A percentile compares a stretch with the other conserved stretches of the same genome.
Conservation (phyloP, 352 stramenopile species). For the Lagenidium giganteum region DNA sequence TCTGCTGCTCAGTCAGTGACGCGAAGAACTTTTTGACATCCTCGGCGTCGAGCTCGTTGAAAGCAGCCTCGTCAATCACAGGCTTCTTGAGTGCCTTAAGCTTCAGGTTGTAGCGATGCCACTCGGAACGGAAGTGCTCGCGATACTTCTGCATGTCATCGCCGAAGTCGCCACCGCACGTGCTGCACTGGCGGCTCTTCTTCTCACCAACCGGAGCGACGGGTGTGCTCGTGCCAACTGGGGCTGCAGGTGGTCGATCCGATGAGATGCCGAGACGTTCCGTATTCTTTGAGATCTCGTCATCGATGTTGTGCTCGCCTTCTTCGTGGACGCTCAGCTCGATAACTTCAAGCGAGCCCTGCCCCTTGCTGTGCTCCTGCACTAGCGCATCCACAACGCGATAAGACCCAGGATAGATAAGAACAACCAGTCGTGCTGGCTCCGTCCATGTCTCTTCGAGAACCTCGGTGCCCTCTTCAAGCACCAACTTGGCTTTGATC, state of each 20-base stretch:
- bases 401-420: constrained; percentile 76
- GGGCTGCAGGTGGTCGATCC: too few species aligned
- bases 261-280: constrained; percentile 51
- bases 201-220: constrained; percentile 18
- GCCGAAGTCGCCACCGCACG: constrained; percentile 90
- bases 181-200: constrained; percentile 82
- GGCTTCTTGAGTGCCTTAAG: constrained; percentile 89
- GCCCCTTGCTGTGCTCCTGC: constrained; percentile 39
- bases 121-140: constrained; percentile 94
- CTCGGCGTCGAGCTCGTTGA: constrained; percentile 40
- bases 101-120: constrained; percentile 97
- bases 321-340: constrained; percentile 91
- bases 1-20: constrained; percentile 64
- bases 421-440: constrained; percentile 50
- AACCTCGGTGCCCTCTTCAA: constrained; percentile 64
- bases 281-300: constrained; percentile 87
- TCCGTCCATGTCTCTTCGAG: constrained; percentile 59
- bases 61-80: constrained; percentile 67
- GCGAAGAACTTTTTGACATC: constrained; percentile 63
- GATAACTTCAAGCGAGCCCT: constrained; percentile 88
- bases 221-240: not conserved
- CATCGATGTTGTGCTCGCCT: constrained; percentile 88
- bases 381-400: constrained; percentile 70
- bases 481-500: constrained; percentile 56
- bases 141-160: constrained; percentile 82